Conservation (phyloP, 108 stramenopile genomes). For the Fragilariopsis cylindrus region DNA sequence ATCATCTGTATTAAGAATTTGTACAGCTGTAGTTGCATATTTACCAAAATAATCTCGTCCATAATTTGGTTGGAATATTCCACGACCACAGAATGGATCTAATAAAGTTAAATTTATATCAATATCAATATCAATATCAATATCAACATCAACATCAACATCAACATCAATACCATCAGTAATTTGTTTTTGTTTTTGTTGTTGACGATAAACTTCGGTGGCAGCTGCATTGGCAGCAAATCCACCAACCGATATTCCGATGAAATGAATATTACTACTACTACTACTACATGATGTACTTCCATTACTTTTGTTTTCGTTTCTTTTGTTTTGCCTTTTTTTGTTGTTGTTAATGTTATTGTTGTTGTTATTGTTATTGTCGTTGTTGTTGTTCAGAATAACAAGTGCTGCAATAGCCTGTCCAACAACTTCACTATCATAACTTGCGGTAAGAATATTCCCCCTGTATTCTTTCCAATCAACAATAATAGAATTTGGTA, state of each 20-base stretch:
- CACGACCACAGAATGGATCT: conserved; percentile 46
- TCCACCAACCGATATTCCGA: conserved; percentile 47
- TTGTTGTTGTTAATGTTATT: neutral
- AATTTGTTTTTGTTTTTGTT: neutral
- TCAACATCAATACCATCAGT: neutral
- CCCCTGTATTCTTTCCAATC: conserved; percentile 38
- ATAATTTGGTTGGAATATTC: conserved; percentile 29
- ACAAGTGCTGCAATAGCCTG: conserved; percentile 23
- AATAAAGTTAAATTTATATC: conserved; percentile 20
- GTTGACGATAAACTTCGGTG: conserved; percentile 2
- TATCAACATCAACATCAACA: neutral
- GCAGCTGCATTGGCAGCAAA: conserved; percentile 45
- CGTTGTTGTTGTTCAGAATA: neutral
- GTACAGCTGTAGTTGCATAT: conserved; percentile 27
- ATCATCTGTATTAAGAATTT: conserved; percentile 48
- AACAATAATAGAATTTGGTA: conserved; percentile 17
- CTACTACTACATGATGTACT: neutral
- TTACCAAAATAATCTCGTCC: conserved; percentile 40
- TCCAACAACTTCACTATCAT: conserved; percentile 40
- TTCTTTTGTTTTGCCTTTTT: neutral
- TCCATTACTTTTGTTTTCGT: conserved; percentile 4
- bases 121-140: no score
- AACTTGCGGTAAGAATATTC: conserved; percentile 32
- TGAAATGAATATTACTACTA: conserved; percentile 22
- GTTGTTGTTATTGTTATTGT: conserved; percentile 5